A percentile compares a stretch with the other conserved stretches of the same genome.
These are phyloP conservation scores for Craterostigma plantagineum DNA, from an alignment of 257 asterid genomes.

Conservation along the genomic window DNA sequence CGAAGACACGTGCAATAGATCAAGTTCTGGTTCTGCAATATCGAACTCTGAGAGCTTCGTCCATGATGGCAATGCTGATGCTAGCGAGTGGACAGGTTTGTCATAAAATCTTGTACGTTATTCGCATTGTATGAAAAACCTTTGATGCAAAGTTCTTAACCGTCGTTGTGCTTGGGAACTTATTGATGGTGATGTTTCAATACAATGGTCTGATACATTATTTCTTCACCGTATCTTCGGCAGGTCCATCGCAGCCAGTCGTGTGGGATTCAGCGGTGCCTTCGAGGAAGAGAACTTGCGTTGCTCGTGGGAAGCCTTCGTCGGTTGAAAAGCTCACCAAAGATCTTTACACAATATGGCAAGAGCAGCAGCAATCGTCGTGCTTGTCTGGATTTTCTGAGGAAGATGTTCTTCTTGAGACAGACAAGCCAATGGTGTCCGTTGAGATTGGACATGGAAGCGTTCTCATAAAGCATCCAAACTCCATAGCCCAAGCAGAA, in stretches of 20 bases:
- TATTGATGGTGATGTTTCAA: too few species aligned
- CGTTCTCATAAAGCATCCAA: slow-evolving; percentile 90
- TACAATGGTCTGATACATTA: too few species aligned
- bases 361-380: slow-evolving; percentile 57
- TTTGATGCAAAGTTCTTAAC: too few species aligned
- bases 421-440: slow-evolving; percentile 84
- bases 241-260: slow-evolving; percentile 67
- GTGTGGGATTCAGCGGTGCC: slow-evolving; percentile 77
- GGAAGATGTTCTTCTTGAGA: slow-evolving; percentile 79
- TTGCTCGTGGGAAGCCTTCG: slow-evolving; percentile 66
- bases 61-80: too few species aligned
- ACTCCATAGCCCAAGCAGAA: slow-evolving; percentile 60
- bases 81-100: too few species aligned
- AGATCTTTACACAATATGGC: slow-evolving; percentile 76
- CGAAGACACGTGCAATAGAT: too few species aligned
- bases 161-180: too few species aligned
- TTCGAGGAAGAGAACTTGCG: slow-evolving; percentile 80
- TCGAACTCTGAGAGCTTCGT: too few species aligned
- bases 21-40: too few species aligned
- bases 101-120: too few species aligned
- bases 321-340: slow-evolving; percentile 69
- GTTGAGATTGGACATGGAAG: slow-evolving; percentile 98
- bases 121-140: too few species aligned
- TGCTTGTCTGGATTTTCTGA: slow-evolving; percentile 77
- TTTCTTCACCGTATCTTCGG: slow-evolving; percentile 1